A percentile compares a stretch with the other conserved stretches of the same genome.
phyloP scores from a whole-genome alignment of 2,329 filamentous ascomycete genomes.

The Scedosporium aurantiacum region DNA sequence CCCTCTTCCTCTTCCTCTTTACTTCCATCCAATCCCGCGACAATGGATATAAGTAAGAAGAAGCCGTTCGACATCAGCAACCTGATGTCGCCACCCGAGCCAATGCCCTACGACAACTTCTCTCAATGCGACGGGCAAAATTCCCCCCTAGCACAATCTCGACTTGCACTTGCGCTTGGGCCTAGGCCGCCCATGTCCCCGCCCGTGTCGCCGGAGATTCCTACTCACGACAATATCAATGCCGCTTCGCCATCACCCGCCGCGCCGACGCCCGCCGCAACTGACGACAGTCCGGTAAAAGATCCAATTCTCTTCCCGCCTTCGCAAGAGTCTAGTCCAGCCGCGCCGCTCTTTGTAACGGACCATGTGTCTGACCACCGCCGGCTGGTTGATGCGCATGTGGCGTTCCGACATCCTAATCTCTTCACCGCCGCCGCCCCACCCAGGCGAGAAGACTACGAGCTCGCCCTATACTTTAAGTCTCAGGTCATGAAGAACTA shows the following conservation, averaged over 20 bases:
- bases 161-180: neutral
- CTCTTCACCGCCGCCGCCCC: constrained; percentile 33
- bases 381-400: constrained; percentile 36
- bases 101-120: constrained; percentile 42
- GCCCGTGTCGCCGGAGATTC: constrained; percentile 38
- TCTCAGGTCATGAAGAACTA: constrained; percentile 40
- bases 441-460: constrained; percentile 42
- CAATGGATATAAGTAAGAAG: constrained; percentile 28
- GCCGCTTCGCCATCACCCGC: constrained; percentile 15
- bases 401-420: constrained; percentile 29
- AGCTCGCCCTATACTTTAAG: constrained; percentile 39
- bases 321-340: constrained; percentile 28
- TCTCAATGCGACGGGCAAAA: constrained; percentile 16
- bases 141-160: neutral
- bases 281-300: constrained; percentile 18
- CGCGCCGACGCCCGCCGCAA: constrained; percentile 15
- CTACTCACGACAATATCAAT: constrained; percentile 29
- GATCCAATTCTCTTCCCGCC: constrained; percentile 49
- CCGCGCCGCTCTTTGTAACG: constrained; percentile 37
- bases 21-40: constrained; percentile 13
- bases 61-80: constrained; percentile 39
- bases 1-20: constrained; percentile 11
- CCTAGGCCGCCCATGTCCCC: constrained; percentile 39
- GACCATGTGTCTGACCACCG: constrained; percentile 28
- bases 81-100: constrained; percentile 52